Base-by-base conservation (phyloP, 2,329 filamentous ascomycete species). In the Exophiala bonariae region DNA sequence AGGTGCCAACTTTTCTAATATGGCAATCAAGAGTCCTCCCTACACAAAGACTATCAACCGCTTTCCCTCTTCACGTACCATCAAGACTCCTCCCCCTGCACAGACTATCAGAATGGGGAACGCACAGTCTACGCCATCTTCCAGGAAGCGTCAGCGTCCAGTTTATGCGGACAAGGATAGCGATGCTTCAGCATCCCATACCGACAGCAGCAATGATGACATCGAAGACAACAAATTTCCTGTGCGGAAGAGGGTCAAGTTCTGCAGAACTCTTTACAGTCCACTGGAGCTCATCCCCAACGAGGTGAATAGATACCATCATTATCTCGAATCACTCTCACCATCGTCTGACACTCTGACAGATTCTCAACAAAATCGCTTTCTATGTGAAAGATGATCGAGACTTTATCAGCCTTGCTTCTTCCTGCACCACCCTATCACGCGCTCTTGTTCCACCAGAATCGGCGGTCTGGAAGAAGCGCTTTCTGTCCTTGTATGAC, bases 401-500 rank as follows among this genome's bases (percentile, higher is more conserved):
- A 2, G 69, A 71, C 41, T 22, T 70, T 2, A 28, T 56, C 3
- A 61, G 55, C 14, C 54, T 72, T 28, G 54, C 59, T 16, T 50
- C 48, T 9, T 56, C 61, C 18, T 65, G 65, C 48, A 54, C 48
- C 6, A 56, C 45, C 5, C 45, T 68, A 7, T 55, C 57, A 4
- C 36, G 41, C 0, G 50, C 55, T 10, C 56, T 69, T 13, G 45
- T 65, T 6, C 59, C 60, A 1, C 34, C 55, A 1, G 42, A 61
- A 2, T 66, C 67, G 0, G 53, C 56, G 0, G 51, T 71, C 19
- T 73, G 68, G 69, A 53, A 62, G 16, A 22, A 37, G 23, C 56
- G 63, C 3, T 72, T 70, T 47, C 38, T 55, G 6, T 55, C 59
- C 3, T 41, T 51, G 22, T 72, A 68, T 40, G 68, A 71, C 36